Evolutionary conservation across 2,329 filamentous ascomycete species (phyloP), one percentile per base, ranked within the genome.

Genomic region (Ophiostoma sp.): DNA sequence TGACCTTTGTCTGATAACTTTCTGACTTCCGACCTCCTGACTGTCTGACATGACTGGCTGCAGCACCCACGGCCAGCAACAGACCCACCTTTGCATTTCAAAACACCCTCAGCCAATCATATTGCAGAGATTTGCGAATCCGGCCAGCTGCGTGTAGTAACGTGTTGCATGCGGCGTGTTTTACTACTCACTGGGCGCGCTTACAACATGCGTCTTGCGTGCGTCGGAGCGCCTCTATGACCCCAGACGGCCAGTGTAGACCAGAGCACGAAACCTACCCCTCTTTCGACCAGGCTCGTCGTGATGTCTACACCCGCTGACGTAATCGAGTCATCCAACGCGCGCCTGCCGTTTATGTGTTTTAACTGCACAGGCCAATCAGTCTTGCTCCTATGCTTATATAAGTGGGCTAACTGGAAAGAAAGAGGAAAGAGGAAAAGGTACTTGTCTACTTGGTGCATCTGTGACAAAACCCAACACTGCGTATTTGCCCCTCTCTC

Each of bases 381-480:
- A 55, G 18, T 5, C 7, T 55, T 55, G 27, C 27, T 55, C 27
- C n/a, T 11, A 55, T 55, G 18, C 27, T 27, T 27, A 49, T n/a
- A 27, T 55, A 55, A 55, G 49, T 27, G 49, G 49, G 5, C n/a
- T 5, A 5, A 2, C 11, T 27, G 11, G 11, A 5, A 14, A 11
- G 27, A 27, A 27, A 27, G 27, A 27, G 27, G 27, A 27, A 27
- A 27, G 27, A 27, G 27, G 27, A 58, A 60, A 36, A 2, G 27
- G 55, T 60, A 60, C 55, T 14, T 60, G 55, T 12, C 49, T 68
- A 62, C 58, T 62, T 62, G 16, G 27, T 60, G 55, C 45, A 44
- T 9, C 41, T 64, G 11, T 44, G 62, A 64, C n/a, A 42, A 47
- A 55, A 27, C 64, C 44, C 42, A 47, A 44, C 64, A 62, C 49